These are phyloP conservation scores for Solanum pinnatisectum DNA, from an alignment of 257 asterid species.

Conservation along the genomic window DNA sequence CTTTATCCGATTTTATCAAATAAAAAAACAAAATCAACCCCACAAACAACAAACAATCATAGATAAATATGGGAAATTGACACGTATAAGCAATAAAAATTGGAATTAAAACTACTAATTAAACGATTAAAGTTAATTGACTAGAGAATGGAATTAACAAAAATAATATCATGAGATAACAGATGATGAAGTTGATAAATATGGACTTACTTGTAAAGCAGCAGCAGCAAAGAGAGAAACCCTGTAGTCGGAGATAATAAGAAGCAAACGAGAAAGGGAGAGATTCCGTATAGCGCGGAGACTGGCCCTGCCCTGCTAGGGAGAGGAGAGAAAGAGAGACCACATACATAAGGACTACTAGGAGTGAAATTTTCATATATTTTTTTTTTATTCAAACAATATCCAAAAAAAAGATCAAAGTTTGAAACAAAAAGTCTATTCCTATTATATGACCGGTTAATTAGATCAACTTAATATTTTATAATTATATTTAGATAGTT, in stretches of 20 bases:
- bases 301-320: neutral
- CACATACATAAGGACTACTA: neutral
- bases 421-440: neutral
- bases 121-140: neutral
- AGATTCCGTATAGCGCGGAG: neutral
- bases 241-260: neutral
- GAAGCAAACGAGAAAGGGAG: neutral
- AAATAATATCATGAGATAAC: neutral
- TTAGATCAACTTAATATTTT: neutral
- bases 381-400: neutral
- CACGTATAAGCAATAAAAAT: neutral
- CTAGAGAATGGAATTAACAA: neutral
- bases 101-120: neutral
- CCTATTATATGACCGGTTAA: neutral
- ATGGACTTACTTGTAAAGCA: neutral
- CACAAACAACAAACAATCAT: neutral
- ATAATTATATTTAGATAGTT: too few species aligned
- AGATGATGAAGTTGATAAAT: neutral
- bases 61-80: neutral
- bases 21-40: neutral
- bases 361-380: neutral
- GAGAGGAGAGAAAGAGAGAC: neutral
- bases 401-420: neutral
- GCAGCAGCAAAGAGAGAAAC: neutral
- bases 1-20: neutral